Evolutionary conservation across 176 grass and related monocot species (phyloP).

Genomic region (Saccharum spontaneum): DNA sequence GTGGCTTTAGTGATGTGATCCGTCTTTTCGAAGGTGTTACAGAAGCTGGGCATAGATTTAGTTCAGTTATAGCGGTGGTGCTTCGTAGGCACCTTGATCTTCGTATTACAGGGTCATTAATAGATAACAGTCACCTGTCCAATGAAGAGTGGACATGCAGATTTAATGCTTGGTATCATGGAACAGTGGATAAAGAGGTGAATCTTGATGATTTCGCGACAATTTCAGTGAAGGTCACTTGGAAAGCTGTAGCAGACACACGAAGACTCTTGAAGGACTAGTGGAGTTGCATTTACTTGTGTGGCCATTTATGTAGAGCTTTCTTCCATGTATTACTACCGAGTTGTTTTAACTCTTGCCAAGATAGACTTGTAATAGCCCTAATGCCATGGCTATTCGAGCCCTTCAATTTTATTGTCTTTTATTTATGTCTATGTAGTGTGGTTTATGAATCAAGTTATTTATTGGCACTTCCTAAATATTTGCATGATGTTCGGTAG

Average conservation of each 20-base stretch:
- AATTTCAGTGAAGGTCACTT: constrained; percentile 27
- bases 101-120: not conserved
- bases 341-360: not conserved
- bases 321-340: not conserved
- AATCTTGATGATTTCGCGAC: not conserved
- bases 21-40: constrained; percentile 5
- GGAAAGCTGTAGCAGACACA: not conserved
- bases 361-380: not conserved
- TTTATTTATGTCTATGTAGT: not conserved
- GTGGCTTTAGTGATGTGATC: constrained; percentile 24
- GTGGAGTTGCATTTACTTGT: not conserved
- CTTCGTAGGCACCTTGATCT: constrained; percentile 10
- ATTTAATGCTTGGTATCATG: constrained; percentile 17
- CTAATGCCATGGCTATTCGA: not conserved
- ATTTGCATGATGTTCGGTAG: not conserved
- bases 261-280: not conserved
- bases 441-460: not conserved
- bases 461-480: not conserved
- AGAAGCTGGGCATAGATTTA: not conserved
- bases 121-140: not conserved
- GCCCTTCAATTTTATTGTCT: not conserved
- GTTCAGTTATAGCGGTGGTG: constrained; percentile 14
- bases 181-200: constrained; percentile 8
- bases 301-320: not conserved
- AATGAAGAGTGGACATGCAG: not conserved